Base-by-base conservation (phyloP, 768 basidiomycete species). In the Pulveroboletus sp. region DNA sequence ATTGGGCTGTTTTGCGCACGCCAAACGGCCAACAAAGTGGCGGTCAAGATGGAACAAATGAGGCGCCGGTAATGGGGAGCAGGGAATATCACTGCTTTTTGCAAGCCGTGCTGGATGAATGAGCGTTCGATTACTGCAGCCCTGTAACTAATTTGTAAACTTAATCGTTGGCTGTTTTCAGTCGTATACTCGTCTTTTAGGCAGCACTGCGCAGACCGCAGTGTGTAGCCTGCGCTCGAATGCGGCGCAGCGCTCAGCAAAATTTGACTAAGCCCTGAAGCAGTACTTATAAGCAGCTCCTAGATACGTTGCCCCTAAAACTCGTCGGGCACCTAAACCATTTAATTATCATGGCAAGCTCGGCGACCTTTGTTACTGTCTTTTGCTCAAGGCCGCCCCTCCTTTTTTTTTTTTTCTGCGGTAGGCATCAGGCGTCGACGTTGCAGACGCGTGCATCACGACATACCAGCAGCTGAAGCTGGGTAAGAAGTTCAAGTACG, bases 401-500 rank as follows among this genome's bases (percentile, higher is more conserved):
- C 12, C 5, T 28, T 4, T 9, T 15, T 21, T 21, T 14, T 28
- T 4, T 9, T 15, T 21, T 21, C 21, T 21, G 3, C 21, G 21
- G 17, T 44, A 68, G 65, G 54, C 66, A 39, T 68, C 68, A 12
- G 66, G 67, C 44, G 39, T 85, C 74, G 70, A 61, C 54, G 79
- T 85, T 53, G 69, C 78, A 74, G 46, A 64, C 0, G 64, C 74
- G 9, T 93, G 91, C 71, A 14, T 57, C 41, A n/a, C 46, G 2
- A 40, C 35, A 1, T 69, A 58, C 51, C 42, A 50, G 32, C 27
- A 55, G 6, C 50, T 68, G 43, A 69, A 68, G 47, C 49, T 54
- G 43, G 39, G 43, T 17, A 60, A 85, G 77, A 83, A 79, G 71
- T 56, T 69, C 72, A 91, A 87, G 68, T 97, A 89, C 76, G 82